Percentiles rank a stretch among this genome's conserved stretches.
phyloP scores from a whole-genome alignment of 164 flowering plant genomes.

The Dillenia turbinata region DNA sequence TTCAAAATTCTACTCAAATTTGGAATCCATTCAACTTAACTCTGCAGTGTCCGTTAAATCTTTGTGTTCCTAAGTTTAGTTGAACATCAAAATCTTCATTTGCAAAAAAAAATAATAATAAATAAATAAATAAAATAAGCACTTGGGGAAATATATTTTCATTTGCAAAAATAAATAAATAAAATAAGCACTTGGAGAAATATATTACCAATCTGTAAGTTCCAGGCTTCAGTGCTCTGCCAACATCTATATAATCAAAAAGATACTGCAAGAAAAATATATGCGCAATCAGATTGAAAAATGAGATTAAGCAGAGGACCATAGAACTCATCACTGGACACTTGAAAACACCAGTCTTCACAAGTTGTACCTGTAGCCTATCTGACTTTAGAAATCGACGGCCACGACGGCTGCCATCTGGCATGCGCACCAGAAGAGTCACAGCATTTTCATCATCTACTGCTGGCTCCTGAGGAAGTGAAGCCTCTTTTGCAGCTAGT shows the following conservation, averaged over 20 bases:
- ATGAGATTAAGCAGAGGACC: not conserved
- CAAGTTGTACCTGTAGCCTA: constrained; percentile 59
- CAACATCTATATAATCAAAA: constrained; percentile 86
- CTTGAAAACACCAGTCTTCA: not conserved
- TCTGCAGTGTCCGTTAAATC: no score
- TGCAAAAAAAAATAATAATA: no score
- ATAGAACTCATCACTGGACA: no score
- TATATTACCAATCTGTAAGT: constrained; percentile 81
- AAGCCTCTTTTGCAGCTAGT: constrained; percentile 77
- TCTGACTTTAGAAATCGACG: constrained; percentile 83
- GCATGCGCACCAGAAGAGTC: constrained; percentile 84
- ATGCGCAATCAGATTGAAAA: not conserved
- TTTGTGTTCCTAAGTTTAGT: no score
- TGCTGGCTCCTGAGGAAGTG: constrained; percentile 81
- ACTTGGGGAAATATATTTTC: constrained; percentile 12
- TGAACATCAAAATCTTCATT: no score
- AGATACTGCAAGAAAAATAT: constrained; percentile 54
- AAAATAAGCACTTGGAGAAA: not conserved
- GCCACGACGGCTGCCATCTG: constrained; percentile 90
- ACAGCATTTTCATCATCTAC: constrained; percentile 74
- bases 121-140: not conserved
- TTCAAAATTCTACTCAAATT: no score
- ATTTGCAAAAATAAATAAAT: constrained; percentile 3
- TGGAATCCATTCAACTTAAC: no score
- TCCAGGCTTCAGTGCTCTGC: constrained; percentile 75